A percentile compares a stretch with the other conserved stretches of the same genome.
These are phyloP conservation scores for Pichia exigua DNA, from an alignment of 805 yeast genomes.

Conservation along the genomic window DNA sequence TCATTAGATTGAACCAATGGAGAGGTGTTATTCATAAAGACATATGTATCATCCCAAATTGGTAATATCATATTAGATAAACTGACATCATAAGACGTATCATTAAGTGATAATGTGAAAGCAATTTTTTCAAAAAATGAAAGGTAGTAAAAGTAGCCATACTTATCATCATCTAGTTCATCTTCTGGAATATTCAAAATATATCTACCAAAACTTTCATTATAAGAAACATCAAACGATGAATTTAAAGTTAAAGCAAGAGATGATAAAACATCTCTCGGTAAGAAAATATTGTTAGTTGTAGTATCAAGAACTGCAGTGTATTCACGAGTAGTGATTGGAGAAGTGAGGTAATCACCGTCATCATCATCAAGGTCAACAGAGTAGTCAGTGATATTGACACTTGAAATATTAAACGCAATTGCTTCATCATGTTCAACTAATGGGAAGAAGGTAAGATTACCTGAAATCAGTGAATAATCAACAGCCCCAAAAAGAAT, in stretches of 20 bases:
- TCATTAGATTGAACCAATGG: neutral
- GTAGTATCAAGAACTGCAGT: conserved; percentile 4
- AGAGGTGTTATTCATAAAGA: neutral
- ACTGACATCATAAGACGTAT: neutral
- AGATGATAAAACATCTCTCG: conserved; percentile 1
- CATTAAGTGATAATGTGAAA: neutral
- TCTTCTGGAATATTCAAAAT: neutral
- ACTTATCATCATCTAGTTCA: neutral
- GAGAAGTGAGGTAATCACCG: neutral
- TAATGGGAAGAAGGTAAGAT: conserved; percentile 12
- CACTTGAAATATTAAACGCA: conserved; percentile 10
- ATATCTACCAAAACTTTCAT: conserved; percentile 3
- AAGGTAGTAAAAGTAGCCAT: neutral
- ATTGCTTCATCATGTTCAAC: conserved; percentile 9
- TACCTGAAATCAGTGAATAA: neutral
- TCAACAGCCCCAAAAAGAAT: conserved; percentile 15
- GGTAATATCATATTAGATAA: neutral
- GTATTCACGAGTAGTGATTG: neutral
- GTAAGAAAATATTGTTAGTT: conserved; percentile 5
- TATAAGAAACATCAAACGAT: neutral
- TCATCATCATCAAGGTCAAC: neutral
- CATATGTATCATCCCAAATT: neutral
- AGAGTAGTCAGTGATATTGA: neutral
- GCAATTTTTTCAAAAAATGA: neutral
- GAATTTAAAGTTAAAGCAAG: neutral